Conservation (phyloP, 306 rosid species). For the Fagus crenata region DNA sequence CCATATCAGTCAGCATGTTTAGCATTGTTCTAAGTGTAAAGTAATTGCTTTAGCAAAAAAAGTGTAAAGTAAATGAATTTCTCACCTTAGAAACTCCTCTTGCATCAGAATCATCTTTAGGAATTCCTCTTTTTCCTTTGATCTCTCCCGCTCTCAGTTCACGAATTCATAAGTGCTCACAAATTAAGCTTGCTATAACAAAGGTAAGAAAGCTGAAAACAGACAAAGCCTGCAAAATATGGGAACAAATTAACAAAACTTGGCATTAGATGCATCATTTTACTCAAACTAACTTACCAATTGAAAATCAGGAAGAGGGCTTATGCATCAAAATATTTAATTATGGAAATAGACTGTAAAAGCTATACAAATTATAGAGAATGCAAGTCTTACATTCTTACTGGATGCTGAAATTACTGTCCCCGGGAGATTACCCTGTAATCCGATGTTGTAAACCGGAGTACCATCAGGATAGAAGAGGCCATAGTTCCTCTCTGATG, state of each 20-base stretch:
- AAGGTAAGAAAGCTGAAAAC: constrained; percentile 38
- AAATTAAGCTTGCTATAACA: constrained; percentile 29
- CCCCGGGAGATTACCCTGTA: constrained; percentile 58
- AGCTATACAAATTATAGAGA: background rate
- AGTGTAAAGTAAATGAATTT: background rate
- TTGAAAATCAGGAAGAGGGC: background rate
- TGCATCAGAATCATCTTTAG: constrained; percentile 18
- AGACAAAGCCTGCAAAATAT: constrained; percentile 51
- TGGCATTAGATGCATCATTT: constrained; percentile 13
- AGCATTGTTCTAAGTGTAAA: background rate
- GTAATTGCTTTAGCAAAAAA: too few relatives aligned
- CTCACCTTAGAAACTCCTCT: constrained; percentile 34
- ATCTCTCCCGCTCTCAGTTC: constrained; percentile 16
- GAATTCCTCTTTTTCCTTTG: constrained; percentile 26
- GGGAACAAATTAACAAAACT: background rate
- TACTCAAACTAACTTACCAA: background rate
- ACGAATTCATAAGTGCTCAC: constrained; percentile 32
- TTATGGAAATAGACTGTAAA: background rate
- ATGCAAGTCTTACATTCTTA: constrained; percentile 40
- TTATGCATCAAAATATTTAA: too few relatives aligned
- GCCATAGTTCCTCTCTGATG: constrained; percentile 87
- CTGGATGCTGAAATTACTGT: constrained; percentile 44
- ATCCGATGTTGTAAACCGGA: constrained; percentile 71
- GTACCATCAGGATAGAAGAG: constrained; percentile 76
- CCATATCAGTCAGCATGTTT: background rate